Evolutionary conservation across 2,329 filamentous ascomycete species (phyloP).

Genomic region (Alternaria triticina): DNA sequence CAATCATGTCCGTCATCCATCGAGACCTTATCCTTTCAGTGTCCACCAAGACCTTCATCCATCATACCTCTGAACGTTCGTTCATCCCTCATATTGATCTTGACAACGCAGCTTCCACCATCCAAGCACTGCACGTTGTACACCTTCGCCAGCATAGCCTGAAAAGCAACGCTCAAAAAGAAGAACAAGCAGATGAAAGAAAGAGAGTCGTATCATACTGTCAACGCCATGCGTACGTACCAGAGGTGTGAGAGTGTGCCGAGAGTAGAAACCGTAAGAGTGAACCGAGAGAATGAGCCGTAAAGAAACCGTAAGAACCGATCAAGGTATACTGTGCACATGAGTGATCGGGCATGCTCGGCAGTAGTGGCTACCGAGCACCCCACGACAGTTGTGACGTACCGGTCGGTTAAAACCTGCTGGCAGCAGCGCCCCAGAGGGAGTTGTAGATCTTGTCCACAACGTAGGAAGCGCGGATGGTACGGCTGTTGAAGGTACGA

Average conservation of each 20-base stretch:
- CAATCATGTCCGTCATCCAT: neutral
- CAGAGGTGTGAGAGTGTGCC: conserved; percentile 3
- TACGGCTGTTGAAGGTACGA: conserved; percentile 89
- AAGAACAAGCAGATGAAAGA: neutral
- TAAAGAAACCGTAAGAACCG: neutral
- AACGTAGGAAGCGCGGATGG: conserved; percentile 93
- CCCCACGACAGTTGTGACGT: conserved; percentile 15
- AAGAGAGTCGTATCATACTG: conserved; percentile 10
- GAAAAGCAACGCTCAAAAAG: conserved; percentile 5
- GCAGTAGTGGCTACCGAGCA: conserved; percentile 4
- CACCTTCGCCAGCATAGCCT: neutral
- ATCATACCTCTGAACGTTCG: neutral
- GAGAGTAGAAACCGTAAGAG: neutral
- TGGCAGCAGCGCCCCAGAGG: conserved; percentile 62
- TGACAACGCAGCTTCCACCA: conserved; percentile 1
- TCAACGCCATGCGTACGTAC: conserved; percentile 15
- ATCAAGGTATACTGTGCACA: conserved; percentile 7
- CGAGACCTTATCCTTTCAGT: neutral
- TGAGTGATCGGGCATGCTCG: conserved; percentile 10
- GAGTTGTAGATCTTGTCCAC: conserved; percentile 99
- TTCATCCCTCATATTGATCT: neutral
- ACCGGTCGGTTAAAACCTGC: conserved; percentile 33
- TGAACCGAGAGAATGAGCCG: neutral
- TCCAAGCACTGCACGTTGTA: neutral
- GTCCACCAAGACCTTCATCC: neutral